Conservation (phyloP, 75 land plant genomes). For the Sequoia sempervirens region DNA sequence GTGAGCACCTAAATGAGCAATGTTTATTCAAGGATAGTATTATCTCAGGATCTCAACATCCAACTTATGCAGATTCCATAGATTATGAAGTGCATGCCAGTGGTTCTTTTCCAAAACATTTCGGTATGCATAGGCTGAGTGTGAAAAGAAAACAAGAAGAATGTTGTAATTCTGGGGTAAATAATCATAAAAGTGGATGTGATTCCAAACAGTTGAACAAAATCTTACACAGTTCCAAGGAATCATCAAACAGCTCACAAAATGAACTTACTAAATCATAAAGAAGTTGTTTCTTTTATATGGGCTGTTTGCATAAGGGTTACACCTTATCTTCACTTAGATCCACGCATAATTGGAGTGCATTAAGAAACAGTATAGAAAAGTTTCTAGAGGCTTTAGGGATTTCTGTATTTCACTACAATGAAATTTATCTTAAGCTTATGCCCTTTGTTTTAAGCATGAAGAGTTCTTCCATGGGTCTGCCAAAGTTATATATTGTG, state of each 20-base stretch:
- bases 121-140: not conserved
- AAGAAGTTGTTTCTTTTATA: conserved; percentile 72
- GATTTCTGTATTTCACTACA: conserved; percentile 87
- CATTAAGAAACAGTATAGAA: conserved; percentile 56
- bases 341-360: conserved; percentile 54
- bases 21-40: not conserved
- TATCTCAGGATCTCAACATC: not conserved
- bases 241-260: conserved; percentile 5
- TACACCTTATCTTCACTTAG: conserved; percentile 75
- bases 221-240: not conserved
- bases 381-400: conserved; percentile 62
- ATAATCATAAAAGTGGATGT: not conserved
- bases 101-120: not conserved
- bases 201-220: not conserved
- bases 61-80: not conserved
- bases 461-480: conserved; percentile 22
- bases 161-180: not conserved
- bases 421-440: conserved; percentile 71
- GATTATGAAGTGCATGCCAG: not conserved
- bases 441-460: conserved; percentile 44
- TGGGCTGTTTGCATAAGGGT: conserved; percentile 83
- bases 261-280: conserved; percentile 10
- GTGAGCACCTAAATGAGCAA: not conserved
- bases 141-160: not conserved
- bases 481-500: conserved; percentile 58